Percentiles rank a stretch among this genome's conserved stretches.
These are phyloP conservation scores for Trapa incisa DNA, from an alignment of 345 rosid genomes.

Conservation along the genomic window DNA sequence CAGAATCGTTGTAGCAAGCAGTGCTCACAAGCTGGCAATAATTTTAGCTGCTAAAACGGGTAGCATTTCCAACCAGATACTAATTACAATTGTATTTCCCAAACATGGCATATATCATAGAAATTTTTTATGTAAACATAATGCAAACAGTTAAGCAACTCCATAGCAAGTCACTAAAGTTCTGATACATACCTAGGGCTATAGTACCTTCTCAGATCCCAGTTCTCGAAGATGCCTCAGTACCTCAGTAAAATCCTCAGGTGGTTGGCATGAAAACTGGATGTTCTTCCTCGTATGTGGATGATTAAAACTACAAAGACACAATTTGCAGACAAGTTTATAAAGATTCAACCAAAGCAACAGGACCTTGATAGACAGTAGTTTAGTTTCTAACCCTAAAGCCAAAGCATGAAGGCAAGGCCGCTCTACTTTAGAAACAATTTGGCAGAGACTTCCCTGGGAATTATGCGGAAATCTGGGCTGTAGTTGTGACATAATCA, in stretches of 20 bases:
- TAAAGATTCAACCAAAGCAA: not conserved
- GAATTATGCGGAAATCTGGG: slow-evolving; percentile 30
- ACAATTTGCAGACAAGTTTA: not conserved
- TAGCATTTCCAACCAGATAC: not conserved
- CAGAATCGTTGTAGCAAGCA: not conserved
- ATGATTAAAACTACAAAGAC: slow-evolving; percentile 51
- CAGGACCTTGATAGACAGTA: not conserved
- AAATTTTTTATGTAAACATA: not conserved
- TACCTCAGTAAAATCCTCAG: slow-evolving; percentile 54
- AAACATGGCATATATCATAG: not conserved
- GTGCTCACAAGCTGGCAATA: not conserved
- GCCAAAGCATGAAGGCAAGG: slow-evolving; percentile 88
- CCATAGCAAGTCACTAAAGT: not conserved
- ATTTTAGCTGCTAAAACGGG: not conserved
- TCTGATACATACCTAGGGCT: not conserved
- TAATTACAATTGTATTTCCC: not conserved
- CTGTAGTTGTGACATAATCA: slow-evolving; percentile 69
- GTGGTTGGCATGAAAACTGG: slow-evolving; percentile 62
- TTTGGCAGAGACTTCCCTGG: slow-evolving; percentile 27
- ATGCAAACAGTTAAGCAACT: not conserved
- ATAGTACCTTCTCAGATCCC: slow-evolving; percentile 42
- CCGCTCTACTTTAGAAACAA: slow-evolving; percentile 60
- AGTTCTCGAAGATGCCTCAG: slow-evolving; percentile 45
- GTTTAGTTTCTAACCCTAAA: slow-evolving; percentile 49
- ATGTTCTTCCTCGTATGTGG: slow-evolving; percentile 45